Conservation (phyloP, 257 asterid species). For the Nicotiana tabacum region DNA sequence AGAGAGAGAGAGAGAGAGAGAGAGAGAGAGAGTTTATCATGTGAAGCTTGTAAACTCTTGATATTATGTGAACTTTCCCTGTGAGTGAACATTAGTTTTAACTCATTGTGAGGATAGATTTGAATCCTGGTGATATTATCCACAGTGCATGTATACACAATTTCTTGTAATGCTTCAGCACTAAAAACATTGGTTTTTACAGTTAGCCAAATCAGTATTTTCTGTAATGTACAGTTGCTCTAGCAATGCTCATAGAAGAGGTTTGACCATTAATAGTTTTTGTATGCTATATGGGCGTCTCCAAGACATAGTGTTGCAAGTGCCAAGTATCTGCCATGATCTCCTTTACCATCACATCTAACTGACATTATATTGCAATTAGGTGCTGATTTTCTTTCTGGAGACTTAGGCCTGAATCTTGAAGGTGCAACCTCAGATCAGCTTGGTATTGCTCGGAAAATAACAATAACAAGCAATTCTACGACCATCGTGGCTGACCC, state of each 20-base stretch:
- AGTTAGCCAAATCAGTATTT: neutral
- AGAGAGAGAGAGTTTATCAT: neutral
- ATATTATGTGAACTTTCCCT: neutral
- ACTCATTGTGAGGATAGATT: neutral
- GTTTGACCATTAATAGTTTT: neutral
- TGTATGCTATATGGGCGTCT: neutral
- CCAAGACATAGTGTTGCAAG: neutral
- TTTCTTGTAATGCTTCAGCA: neutral
- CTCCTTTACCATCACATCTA: constrained; percentile 2
- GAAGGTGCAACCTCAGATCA: constrained; percentile 87
- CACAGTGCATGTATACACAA: neutral
- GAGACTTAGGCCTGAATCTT: constrained; percentile 79
- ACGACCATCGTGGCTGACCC: constrained; percentile 90
- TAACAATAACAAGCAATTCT: constrained; percentile 53
- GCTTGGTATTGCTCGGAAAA: constrained; percentile 91
- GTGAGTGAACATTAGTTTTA: neutral
- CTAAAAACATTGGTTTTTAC: neutral
- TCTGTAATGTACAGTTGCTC: neutral
- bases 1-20: neutral
- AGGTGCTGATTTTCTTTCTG: constrained; percentile 97
- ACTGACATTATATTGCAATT: constrained; percentile 14
- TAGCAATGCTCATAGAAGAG: neutral
- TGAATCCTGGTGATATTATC: neutral
- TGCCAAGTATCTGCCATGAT: neutral
- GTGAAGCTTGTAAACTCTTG: neutral